These are phyloP conservation scores for Lactarius hatsudake DNA, from an alignment of 768 basidiomycete species.

Conservation along the genomic window DNA sequence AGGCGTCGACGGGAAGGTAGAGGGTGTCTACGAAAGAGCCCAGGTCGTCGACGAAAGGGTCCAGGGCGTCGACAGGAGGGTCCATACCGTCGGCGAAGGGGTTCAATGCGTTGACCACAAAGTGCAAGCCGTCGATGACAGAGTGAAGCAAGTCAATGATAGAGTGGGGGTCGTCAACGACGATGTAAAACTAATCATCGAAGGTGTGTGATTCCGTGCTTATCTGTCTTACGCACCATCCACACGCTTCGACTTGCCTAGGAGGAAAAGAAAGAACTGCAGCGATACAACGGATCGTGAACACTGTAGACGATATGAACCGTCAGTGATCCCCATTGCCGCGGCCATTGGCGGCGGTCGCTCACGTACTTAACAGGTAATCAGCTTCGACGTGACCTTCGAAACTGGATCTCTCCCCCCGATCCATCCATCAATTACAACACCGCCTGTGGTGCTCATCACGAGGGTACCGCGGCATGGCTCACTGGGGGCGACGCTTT, in stretches of 20 bases:
- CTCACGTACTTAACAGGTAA: background rate
- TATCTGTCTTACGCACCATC: background rate
- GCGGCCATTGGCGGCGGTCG: background rate
- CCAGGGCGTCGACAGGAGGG: background rate
- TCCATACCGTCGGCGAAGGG: background rate
- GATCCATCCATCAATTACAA: conserved; percentile 6
- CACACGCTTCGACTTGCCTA: background rate
- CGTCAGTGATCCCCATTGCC: background rate
- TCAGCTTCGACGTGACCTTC: background rate
- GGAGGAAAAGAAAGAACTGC: background rate
- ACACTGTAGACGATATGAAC: background rate
- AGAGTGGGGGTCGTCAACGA: background rate
- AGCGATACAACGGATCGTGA: background rate
- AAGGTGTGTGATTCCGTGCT: background rate
- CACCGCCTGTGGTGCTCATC: background rate
- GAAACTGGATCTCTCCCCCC: conserved; percentile 2
- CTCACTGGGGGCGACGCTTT: background rate
- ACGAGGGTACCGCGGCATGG: background rate
- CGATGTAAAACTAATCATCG: background rate
- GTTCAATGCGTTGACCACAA: background rate
- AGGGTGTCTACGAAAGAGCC: too few species aligned
- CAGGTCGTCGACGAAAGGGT: too few species aligned
- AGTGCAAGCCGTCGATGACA: background rate
- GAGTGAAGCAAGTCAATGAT: too few species aligned
- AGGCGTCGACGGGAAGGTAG: too few species aligned